phyloP scores from a whole-genome alignment of 192 early-diverging fungal species.

The Radiomyces spectabilis region DNA sequence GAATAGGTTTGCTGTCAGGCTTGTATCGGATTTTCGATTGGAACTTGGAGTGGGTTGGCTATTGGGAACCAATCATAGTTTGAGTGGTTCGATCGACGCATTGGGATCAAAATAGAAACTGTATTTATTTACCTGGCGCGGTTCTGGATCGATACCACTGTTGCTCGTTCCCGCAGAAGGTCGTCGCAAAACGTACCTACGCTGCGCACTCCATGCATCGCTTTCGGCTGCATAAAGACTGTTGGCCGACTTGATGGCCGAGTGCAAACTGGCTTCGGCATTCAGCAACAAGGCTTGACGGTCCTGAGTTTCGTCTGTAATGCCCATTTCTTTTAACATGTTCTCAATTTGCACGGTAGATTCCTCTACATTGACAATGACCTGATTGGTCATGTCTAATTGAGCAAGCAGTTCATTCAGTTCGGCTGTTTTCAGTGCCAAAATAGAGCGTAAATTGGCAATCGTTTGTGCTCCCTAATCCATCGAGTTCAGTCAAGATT shows the following conservation, averaged over 20 bases:
- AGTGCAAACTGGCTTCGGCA: slow-evolving; percentile 25
- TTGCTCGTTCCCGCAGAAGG: no score
- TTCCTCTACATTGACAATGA: slow-evolving; percentile 12
- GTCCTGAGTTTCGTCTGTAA: not conserved
- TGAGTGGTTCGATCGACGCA: no score
- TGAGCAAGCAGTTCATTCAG: slow-evolving; percentile 20
- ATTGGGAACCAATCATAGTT: no score
- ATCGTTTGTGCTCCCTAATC: slow-evolving; percentile 21
- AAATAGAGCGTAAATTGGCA: slow-evolving; percentile 16
- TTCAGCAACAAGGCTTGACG: slow-evolving; percentile 7
- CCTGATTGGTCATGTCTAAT: slow-evolving; percentile 23
- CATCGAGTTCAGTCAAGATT: not conserved
- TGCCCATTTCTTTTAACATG: slow-evolving; percentile 16
- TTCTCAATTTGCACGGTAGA: slow-evolving; percentile 19
- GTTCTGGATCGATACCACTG: no score
- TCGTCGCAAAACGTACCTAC: no score
- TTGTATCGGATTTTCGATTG: not conserved
- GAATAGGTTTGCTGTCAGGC: slow-evolving; percentile 5
- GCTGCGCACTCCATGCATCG: no score
- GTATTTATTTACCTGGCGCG: no score
- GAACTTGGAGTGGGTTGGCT: no score
- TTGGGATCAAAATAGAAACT: no score
- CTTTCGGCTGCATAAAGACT: slow-evolving; percentile 3
- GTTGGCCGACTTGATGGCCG: slow-evolving; percentile 20
- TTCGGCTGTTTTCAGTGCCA: slow-evolving; percentile 19